Evolutionary conservation across 2,329 filamentous ascomycete genomes (phyloP).

Genomic region (Fonsecaea multimorphosa): DNA sequence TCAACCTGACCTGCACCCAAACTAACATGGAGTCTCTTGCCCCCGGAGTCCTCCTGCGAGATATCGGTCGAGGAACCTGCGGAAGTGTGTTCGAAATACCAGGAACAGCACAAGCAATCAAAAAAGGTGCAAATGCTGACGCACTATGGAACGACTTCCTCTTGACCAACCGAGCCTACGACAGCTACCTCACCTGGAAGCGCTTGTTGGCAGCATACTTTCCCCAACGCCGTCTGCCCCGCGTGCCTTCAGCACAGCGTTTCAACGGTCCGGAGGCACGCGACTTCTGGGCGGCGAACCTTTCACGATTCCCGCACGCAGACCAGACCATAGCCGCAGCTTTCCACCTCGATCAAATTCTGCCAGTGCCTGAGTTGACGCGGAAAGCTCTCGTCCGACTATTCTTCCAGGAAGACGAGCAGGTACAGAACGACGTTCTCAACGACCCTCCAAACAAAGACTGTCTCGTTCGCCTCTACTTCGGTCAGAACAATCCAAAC

Average conservation of each 20-base stretch:
- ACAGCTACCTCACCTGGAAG: slow-evolving; percentile 18
- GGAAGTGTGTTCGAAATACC: slow-evolving; percentile 31
- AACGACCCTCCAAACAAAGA: slow-evolving; percentile 21
- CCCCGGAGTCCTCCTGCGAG: slow-evolving; percentile 12
- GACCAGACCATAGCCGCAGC: slow-evolving; percentile 21
- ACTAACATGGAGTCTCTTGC: too few relatives aligned
- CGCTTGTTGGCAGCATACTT: slow-evolving; percentile 15
- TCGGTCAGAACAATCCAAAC: slow-evolving; percentile 22
- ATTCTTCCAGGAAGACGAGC: slow-evolving; percentile 19
- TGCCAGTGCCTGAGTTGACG: slow-evolving; percentile 16
- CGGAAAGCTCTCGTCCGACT: slow-evolving; percentile 10
- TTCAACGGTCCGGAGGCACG: slow-evolving; percentile 19
- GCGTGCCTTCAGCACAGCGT: slow-evolving; percentile 11
- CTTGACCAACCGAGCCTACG: slow-evolving; percentile 23
- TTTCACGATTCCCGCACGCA: slow-evolving; percentile 16
- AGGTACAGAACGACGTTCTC: slow-evolving; percentile 16
- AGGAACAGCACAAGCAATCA: slow-evolving; percentile 18
- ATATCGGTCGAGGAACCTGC: slow-evolving; percentile 31
- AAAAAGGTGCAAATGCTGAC: slow-evolving; percentile 15
- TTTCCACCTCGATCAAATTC: slow-evolving; percentile 26
- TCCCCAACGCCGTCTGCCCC: slow-evolving; percentile 17
- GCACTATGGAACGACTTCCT: slow-evolving; percentile 31
- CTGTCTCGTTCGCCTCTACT: slow-evolving; percentile 26
- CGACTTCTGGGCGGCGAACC: slow-evolving; percentile 13
- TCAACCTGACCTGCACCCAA: too few relatives aligned